Percentiles rank a stretch among this genome's conserved stretches.
Evolutionary conservation across 257 asterid species (phyloP).

Genomic region (Ophiorrhiza pumila): DNA sequence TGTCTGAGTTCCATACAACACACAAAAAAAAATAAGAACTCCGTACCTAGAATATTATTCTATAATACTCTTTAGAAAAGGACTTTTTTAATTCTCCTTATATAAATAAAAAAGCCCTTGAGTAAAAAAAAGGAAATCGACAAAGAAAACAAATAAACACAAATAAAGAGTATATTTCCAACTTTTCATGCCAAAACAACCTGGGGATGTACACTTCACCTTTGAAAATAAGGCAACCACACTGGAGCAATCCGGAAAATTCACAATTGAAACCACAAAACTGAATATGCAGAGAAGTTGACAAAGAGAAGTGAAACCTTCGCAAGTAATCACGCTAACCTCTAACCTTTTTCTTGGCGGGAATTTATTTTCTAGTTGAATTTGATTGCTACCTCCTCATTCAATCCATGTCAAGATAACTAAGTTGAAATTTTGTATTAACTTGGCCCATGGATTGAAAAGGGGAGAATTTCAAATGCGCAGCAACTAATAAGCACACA

Average conservation of each 20-base stretch:
- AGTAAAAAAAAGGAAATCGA: neutral
- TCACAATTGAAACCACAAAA: neutral
- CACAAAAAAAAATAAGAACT: neutral
- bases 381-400: neutral
- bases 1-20: conserved; percentile 38
- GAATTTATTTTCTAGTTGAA: neutral
- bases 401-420: neutral
- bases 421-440: neutral
- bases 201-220: neutral
- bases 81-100: neutral
- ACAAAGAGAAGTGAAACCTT: neutral
- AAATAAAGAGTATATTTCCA: neutral
- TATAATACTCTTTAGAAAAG: neutral
- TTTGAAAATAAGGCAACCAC: neutral
- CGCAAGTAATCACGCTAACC: neutral
- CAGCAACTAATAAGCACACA: neutral
- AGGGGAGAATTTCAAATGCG: neutral
- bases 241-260: neutral
- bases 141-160: neutral
- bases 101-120: neutral
- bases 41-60: neutral
- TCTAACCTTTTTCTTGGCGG: neutral
- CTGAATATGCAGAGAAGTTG: neutral
- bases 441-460: neutral
- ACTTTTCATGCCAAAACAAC: neutral